phyloP scores from a whole-genome alignment of 2,329 filamentous ascomycete genomes.

The Teratosphaeria nubilosa region DNA sequence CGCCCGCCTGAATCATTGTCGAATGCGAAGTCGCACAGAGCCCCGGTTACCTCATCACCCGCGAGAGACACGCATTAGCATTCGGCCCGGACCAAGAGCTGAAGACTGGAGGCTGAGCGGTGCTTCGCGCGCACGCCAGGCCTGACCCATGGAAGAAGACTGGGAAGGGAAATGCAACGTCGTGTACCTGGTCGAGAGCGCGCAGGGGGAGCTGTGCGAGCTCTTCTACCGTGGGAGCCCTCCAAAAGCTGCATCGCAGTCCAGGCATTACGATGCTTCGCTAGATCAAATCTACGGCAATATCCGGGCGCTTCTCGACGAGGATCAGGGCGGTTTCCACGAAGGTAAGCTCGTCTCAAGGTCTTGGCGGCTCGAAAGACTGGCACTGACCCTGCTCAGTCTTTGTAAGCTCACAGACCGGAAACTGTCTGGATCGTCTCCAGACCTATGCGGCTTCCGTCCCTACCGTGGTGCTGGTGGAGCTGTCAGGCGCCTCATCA shows the following conservation, averaged over 20 bases:
- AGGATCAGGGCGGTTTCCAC: slow-evolving; percentile 22
- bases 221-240: slow-evolving; percentile 12
- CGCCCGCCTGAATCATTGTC: neutral
- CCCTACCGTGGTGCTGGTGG: slow-evolving; percentile 21
- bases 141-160: slow-evolving; percentile 19
- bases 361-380: neutral
- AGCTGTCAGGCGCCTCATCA: slow-evolving; percentile 8
- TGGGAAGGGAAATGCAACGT: slow-evolving; percentile 19
- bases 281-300: slow-evolving; percentile 17
- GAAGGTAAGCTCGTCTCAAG: slow-evolving; percentile 15
- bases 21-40: neutral
- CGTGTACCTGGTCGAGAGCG: slow-evolving; percentile 22
- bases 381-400: slow-evolving; percentile 14
- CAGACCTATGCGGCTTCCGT: slow-evolving; percentile 13
- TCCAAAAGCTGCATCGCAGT: slow-evolving; percentile 7
- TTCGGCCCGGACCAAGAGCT: neutral
- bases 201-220: slow-evolving; percentile 13
- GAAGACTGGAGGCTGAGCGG: neutral
- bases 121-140: neutral
- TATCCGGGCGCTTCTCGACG: slow-evolving; percentile 21
- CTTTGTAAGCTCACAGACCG: slow-evolving; percentile 18
- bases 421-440: slow-evolving; percentile 17
- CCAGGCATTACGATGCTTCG: slow-evolving; percentile 1
- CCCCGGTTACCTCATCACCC: neutral
- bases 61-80: neutral